A percentile compares a stretch with the other conserved stretches of the same genome.
These are phyloP conservation scores for Rhexocercosporidium sp. DNA, from an alignment of 2,329 filamentous ascomycete species.

Conservation along the genomic window DNA sequence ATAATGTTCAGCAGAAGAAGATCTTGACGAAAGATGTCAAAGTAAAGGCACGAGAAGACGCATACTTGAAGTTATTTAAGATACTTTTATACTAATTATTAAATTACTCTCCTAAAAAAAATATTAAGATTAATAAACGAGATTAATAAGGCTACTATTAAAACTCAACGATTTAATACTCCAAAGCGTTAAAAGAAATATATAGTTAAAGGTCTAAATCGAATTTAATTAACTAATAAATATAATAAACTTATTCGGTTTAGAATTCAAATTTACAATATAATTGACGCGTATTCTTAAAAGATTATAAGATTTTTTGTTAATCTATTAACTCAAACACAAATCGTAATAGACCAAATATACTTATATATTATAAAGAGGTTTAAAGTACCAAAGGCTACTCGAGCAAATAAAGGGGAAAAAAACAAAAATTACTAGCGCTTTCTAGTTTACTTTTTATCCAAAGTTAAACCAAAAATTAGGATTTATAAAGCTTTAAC, in stretches of 20 bases:
- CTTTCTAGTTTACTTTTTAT: background rate
- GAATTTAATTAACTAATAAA: background rate
- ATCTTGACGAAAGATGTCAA: too few species aligned
- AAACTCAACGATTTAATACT: background rate
- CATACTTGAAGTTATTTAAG: background rate
- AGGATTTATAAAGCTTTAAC: background rate
- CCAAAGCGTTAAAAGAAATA: background rate
- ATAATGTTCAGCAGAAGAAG: too few species aligned
- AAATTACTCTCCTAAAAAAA: background rate
- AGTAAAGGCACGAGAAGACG: too few species aligned
- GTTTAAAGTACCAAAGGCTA: background rate
- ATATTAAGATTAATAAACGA: background rate
- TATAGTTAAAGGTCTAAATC: background rate
- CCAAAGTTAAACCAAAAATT: background rate
- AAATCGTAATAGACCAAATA: background rate
- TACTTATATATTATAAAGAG: background rate
- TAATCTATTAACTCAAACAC: background rate
- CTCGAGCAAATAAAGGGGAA: background rate
- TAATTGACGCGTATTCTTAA: background rate
- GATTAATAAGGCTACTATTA: background rate
- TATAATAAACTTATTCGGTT: background rate
- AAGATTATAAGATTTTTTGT: background rate
- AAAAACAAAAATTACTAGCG: background rate
- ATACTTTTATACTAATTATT: background rate
- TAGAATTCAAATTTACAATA: background rate